Base-by-base conservation (phyloP, 164 flowering plant genomes). In the Tetracentron sinense region DNA sequence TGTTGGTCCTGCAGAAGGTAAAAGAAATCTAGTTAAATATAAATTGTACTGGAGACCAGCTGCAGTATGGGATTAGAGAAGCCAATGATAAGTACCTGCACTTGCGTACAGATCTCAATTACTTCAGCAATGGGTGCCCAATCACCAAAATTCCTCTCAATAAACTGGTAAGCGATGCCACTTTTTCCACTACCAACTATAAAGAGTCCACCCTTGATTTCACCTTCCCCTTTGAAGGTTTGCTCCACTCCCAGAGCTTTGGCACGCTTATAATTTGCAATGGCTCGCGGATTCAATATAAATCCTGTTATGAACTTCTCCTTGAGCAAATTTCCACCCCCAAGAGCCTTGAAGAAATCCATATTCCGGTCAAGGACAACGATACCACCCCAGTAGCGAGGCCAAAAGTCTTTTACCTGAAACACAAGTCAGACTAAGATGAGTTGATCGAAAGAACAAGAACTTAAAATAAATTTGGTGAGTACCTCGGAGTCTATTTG, bases 381-480 rank as follows among this genome's bases (percentile, higher is more conserved):
- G 15, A 66, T 77, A n/a, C 96, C 92, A 30, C 90, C 92, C 92
- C 96, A 89, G 55, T 85, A 87, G 12, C 82, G 80, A 15, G 96
- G 96, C 96, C 96, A 89, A 70, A 89, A 85, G 65, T 89, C 86
- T 58, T 69, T 82, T 17, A 89, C 80, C 96, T 86, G 73, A 50
- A 66, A 53, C 38, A 49, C 22, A 66, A 42, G 2, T 48, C 20
- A 56, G 53, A 3, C 4, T 23, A 53, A 48, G 26, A 33, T 11
- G 14, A 29, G 49, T 48, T 48, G 52, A 20, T 20, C 38, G 22
- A 58, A 56, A 15, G 23, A 52, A 14, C 50, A 59, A 60, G 23
- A 55, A 61, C 26, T 16, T 21, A 31, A 51, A 49, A 54, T 14
- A 21, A 55, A 63, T 46, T 27, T 11, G 7, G 11, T n/a, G 29